Evolutionary conservation across 495 filamentous ascomycete species (phyloP), one percentile per base, ranked within the genome.

Genomic region (Xylaria nigripes): DNA sequence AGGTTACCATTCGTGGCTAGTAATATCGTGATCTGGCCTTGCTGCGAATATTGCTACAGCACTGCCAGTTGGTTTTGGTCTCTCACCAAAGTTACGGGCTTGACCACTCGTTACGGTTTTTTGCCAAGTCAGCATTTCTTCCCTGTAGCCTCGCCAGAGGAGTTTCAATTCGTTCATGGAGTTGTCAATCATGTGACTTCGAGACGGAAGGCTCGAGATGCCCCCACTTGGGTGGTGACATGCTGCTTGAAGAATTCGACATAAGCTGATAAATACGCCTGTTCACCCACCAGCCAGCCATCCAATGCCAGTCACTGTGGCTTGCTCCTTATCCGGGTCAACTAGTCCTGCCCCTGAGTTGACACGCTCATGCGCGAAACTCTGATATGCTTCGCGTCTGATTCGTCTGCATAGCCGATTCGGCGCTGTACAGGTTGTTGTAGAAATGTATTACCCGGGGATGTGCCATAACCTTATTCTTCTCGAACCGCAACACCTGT

Each of bases 381-480:
- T 61, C 68, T 16, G 64, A 50, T 48, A 73, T 65, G 1, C 59
- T 56, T 19, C 60, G 47, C 8, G 57, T 48, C 53, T 62, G 66
- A 55, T 66, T 64, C 1, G 45, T 34, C 54, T 63, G 53, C 43
- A 52, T 23, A 2, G 68, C 78, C 46, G 67, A 60, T 41, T 81
- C 76, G 12, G 70, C 84, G 60, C 70, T 83, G 57, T 87, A 85
- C 30, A 98, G 73, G 53, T 85, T 83, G 49, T 80, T 76, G 67
- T 98, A 98, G 67, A 98, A 98, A 2, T 73, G 76, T 16, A 85
- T 76, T 12, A 98, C 93, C 58, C 80, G 83, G 1, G 91, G 84
- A 63, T 98, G 94, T 13, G 93, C 93, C 84, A 96, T 90, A 19
- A 98, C 91, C 72, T 94, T 96, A 38, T 71, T 79, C 59, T 89